These are phyloP conservation scores for Prunus campanulata DNA, from an alignment of 306 rosid species.

Conservation along the genomic window DNA sequence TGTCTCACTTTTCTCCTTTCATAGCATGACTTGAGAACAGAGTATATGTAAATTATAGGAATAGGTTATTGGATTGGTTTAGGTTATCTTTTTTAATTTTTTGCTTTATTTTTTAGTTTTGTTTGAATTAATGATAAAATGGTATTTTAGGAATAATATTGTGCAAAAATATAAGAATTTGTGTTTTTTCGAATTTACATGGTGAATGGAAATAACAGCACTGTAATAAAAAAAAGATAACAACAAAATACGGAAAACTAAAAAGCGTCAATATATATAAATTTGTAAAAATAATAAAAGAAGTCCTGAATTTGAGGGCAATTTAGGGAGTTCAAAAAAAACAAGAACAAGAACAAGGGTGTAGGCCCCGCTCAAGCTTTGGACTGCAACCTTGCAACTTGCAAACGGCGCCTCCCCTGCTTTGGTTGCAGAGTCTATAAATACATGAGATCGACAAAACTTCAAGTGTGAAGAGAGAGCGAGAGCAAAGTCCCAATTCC, in stretches of 20 bases:
- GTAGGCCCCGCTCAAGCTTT: background rate
- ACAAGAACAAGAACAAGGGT: background rate
- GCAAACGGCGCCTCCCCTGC: background rate
- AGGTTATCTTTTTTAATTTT: too few relatives aligned
- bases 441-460: background rate
- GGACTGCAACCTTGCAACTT: background rate
- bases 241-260: too few relatives aligned
- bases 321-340: background rate
- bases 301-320: background rate
- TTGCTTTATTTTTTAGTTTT: too few relatives aligned
- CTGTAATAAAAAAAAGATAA: too few relatives aligned
- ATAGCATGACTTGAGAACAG: too few relatives aligned
- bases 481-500: background rate
- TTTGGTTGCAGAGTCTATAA: background rate
- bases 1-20: too few relatives aligned
- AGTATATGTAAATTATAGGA: too few relatives aligned
- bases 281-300: background rate
- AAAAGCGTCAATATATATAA: too few relatives aligned
- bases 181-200: too few relatives aligned
- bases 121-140: too few relatives aligned
- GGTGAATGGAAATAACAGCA: too few relatives aligned
- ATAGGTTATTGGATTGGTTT: too few relatives aligned
- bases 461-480: background rate
- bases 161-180: accelerated
- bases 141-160: accelerated